Evolutionary conservation across 345 rosid species (phyloP), one percentile per base, ranked within the genome.

Genomic region (Microthlaspi erraticum): DNA sequence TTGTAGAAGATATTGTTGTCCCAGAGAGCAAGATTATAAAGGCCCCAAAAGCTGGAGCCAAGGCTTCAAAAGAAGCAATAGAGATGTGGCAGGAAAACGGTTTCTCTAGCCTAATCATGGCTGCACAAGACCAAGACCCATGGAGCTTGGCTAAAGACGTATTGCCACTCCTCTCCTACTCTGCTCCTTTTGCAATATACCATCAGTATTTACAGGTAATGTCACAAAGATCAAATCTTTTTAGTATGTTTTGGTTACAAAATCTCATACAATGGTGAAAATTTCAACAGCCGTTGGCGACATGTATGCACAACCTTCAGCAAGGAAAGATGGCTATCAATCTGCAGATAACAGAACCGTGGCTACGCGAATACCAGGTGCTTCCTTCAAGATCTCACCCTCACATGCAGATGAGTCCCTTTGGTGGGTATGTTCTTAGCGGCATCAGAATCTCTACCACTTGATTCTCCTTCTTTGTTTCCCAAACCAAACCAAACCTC

Each of bases 351-450:
- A 84, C 98, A 36, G 99, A 94, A 85, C 93, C 98, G 26, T 94
- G 96, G 98, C 76, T 94, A 64, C 96, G 96, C 2, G 98, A 94
- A 78, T 89, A 87, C 81, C 96, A 89, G 93, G 97, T 93, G 60
- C 94, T 91, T 73, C 96, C 94, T 3, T 91, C 88, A 5, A 91
- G 98, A 82, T 86, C 97, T 48, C 98, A 93, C 72, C 98, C 97
- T 20, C 84, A 79, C 75, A 87, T 91, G 98, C 96, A 87, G 74
- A 91, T 93, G 97, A 89, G 86, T 68, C 83, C 91, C 29, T 83
- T 78, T 42, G 94, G 96, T 17, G 98, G 97, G 13, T 93, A 88
- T 66, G 81, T 93, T 73, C 81, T 91, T n/a, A 87, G 91, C n/a
- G 96, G 97, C 33, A 86, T 82, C 18, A 86, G 83, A 77, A 83